Evolutionary conservation across 2,329 filamentous ascomycete species (phyloP).

Genomic region (Calycina herbarum): DNA sequence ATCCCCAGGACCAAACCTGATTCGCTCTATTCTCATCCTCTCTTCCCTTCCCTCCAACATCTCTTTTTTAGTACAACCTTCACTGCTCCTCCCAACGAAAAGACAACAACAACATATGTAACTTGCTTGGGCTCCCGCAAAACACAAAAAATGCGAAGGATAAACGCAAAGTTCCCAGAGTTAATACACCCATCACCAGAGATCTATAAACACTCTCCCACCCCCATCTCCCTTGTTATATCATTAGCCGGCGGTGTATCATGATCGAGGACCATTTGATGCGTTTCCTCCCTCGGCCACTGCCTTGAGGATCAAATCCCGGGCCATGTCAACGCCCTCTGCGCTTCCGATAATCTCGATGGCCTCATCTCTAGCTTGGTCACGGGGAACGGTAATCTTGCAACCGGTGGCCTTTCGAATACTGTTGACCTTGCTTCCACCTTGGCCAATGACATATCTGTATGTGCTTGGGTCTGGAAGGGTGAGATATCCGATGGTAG

Average conservation of each 20-base stretch:
- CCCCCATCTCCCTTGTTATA: neutral
- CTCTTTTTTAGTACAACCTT: too few species aligned
- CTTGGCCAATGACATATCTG: constrained; percentile 84
- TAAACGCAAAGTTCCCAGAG: constrained; percentile 3
- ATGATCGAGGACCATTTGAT: constrained; percentile 20
- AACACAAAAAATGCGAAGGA: neutral
- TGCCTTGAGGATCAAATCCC: constrained; percentile 83
- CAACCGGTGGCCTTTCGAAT: constrained; percentile 92
- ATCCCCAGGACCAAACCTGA: too few species aligned
- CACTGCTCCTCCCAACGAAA: too few species aligned
- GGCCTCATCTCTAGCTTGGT: constrained; percentile 73
- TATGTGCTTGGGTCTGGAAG: constrained; percentile 85
- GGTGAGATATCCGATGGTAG: constrained; percentile 80
- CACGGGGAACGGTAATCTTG: constrained; percentile 88
- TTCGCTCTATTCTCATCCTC: too few species aligned
- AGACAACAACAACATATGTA: too few species aligned
- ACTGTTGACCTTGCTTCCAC: constrained; percentile 86
- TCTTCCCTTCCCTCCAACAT: too few species aligned
- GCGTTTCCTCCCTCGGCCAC: constrained; percentile 60
- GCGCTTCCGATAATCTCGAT: constrained; percentile 84
- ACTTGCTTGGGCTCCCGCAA: neutral
- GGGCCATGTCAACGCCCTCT: constrained; percentile 82
- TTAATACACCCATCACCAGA: constrained; percentile 8
- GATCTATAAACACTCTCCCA: neutral
- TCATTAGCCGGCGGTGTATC: neutral